These are phyloP conservation scores for Zygosaccharomyces bisporus DNA, from an alignment of 805 yeast genomes.

Conservation along the genomic window DNA sequence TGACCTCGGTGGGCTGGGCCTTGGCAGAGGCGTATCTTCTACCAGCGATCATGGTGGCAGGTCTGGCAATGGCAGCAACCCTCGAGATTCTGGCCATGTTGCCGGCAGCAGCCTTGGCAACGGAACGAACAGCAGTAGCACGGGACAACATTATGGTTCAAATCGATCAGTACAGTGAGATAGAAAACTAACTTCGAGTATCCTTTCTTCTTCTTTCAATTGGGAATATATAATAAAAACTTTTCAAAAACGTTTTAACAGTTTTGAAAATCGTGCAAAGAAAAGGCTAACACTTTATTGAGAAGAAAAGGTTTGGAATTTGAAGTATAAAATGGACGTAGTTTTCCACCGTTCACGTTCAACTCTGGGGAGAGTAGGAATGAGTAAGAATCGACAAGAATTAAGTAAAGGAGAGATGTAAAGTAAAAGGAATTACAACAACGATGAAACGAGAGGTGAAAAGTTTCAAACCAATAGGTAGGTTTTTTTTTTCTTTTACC, in stretches of 20 bases:
- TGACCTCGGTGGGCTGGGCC: slow-evolving; percentile 99
- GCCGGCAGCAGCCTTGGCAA: slow-evolving; percentile 56
- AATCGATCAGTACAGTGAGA: background rate
- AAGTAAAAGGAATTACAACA: background rate
- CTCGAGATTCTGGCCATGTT: slow-evolving; percentile 54
- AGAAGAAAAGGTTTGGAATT: background rate
- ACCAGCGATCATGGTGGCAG: slow-evolving; percentile 58
- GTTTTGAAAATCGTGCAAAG: background rate
- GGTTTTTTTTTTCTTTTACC: background rate
- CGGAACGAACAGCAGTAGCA: slow-evolving; percentile 78
- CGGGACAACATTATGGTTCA: slow-evolving; percentile 68
- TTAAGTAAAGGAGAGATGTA: slow-evolving; percentile 2
- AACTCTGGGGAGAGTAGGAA: background rate
- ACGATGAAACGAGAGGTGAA: slow-evolving; percentile 1
- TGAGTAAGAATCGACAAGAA: background rate
- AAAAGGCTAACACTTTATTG: background rate
- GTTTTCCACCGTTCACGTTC: slow-evolving; percentile 1
- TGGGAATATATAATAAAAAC: slow-evolving; percentile 8
- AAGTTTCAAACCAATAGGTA: background rate
- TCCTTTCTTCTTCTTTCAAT: slow-evolving; percentile 9
- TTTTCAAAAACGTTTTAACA: background rate
- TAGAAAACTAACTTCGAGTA: slow-evolving; percentile 4
- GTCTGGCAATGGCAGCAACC: slow-evolving; percentile 57
- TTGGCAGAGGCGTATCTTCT: slow-evolving; percentile 89
- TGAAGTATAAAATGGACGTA: background rate